phyloP scores from a whole-genome alignment of 495 filamentous ascomycete species.

The Hypoxylon subgilvum region DNA sequence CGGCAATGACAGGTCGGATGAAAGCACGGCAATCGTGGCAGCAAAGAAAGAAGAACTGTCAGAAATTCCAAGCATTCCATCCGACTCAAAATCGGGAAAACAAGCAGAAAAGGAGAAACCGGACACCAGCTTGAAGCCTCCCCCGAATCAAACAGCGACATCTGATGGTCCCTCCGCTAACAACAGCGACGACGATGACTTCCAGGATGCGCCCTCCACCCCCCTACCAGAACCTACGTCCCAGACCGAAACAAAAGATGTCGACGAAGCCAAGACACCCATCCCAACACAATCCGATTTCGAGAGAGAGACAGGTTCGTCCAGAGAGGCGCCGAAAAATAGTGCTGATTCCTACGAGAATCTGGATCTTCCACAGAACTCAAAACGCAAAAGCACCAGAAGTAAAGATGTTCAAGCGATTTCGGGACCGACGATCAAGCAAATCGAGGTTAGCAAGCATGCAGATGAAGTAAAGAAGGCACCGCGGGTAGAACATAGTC shows the following conservation, averaged over 20 bases:
- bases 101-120: background rate
- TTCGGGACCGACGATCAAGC: constrained; percentile 37
- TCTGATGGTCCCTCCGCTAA: constrained; percentile 10
- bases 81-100: constrained; percentile 1
- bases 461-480: constrained; percentile 26
- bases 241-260: constrained; percentile 13
- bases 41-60: constrained; percentile 16
- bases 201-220: constrained; percentile 50
- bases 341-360: constrained; percentile 17
- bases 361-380: constrained; percentile 2
- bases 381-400: constrained; percentile 23
- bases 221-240: constrained; percentile 34
- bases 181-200: constrained; percentile 44
- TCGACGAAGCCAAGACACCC: constrained; percentile 33
- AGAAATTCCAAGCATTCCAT: constrained; percentile 32
- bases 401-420: constrained; percentile 38
- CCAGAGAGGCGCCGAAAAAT: constrained; percentile 13
- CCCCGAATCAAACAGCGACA: constrained; percentile 9
- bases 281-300: constrained; percentile 24
- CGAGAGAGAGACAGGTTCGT: constrained; percentile 3
- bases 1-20: constrained; percentile 11
- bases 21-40: constrained; percentile 1
- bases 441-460: constrained; percentile 37
- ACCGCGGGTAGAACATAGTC: constrained; percentile 30
- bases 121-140: constrained; percentile 21